These are phyloP conservation scores for Marchantia polymorpha DNA, from an alignment of 225 moss, liverwort and hornwort genomes.

Conservation along the genomic window DNA sequence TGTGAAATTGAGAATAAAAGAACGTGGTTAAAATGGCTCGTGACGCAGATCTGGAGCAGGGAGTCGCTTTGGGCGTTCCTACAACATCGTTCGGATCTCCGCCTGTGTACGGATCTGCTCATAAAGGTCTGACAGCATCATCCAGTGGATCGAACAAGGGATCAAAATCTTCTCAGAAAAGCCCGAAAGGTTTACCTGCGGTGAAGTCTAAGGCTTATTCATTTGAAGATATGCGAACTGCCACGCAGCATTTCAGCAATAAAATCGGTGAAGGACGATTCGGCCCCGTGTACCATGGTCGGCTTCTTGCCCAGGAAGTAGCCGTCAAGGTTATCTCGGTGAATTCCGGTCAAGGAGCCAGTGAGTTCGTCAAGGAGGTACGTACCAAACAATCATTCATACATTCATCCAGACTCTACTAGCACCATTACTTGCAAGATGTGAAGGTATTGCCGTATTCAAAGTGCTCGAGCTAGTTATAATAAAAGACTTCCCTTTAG, in stretches of 20 bases:
- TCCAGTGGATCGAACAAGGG: neutral
- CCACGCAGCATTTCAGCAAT: slow-evolving; percentile 17
- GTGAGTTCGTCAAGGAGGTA: slow-evolving; percentile 23
- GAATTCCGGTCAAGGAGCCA: slow-evolving; percentile 17
- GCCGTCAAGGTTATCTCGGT: slow-evolving; percentile 15
- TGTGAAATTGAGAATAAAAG: too few species aligned
- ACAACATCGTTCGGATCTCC: neutral
- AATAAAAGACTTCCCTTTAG: too few species aligned
- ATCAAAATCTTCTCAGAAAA: neutral
- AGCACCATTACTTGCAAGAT: neutral
- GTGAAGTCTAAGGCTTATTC: slow-evolving; percentile 21
- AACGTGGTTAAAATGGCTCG: neutral
- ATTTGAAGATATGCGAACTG: slow-evolving; percentile 25
- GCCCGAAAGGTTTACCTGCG: neutral
- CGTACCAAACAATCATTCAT: neutral
- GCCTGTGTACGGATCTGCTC: neutral
- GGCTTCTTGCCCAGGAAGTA: slow-evolving; percentile 28
- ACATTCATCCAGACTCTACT: neutral
- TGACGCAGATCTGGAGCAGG: slow-evolving; percentile 4
- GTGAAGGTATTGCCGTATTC: too few species aligned
- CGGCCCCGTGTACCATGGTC: slow-evolving; percentile 27
- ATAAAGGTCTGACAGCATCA: neutral
- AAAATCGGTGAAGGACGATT: slow-evolving; percentile 30
- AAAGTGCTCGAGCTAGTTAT: too few species aligned
- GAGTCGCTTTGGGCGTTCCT: slow-evolving; percentile 1